Base-by-base conservation (phyloP, 2,329 filamentous ascomycete genomes). In the Drechslera avenae region DNA sequence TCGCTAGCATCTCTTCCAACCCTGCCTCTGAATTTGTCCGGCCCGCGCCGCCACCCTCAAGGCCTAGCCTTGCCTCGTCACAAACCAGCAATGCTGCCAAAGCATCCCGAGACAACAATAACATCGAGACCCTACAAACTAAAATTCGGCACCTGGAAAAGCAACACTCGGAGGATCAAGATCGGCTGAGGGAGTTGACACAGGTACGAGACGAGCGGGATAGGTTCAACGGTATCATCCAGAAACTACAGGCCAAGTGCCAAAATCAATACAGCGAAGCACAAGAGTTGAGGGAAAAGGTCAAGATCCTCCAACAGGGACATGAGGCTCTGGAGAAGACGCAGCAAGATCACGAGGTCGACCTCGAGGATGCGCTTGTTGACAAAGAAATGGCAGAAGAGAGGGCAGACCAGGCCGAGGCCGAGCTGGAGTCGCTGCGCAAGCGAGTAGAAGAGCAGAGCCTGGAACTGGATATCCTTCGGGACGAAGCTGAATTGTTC, bases 361-460 rank as follows among this genome's bases (percentile, higher is more conserved):
- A 89, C 5, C 77, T 97, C 66, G 94, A 99, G 74, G 84, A 94
- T 74, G 91, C 91, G 5, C 88, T 90, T 0, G 78, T 99, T 19
- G 94, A 99, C 69, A 86, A 90, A 36, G 93, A 99, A 73, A 96
- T 97, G 89, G 94, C 94, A 0, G 92, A 99, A 73, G 93, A 97
- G 74, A 91, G 86, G 35, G 88, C 90, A 0, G 94, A 97, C 60
- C 85, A 88, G 14, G 79, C 88, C 42, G 94, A 91, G 70, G 82
- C 84, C 1, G 92, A 99, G 67, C 78, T 95, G 18, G 89, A 96
- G 31, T 82, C 85, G 2, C 73, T 96, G 45, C 90, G 90, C 65
- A 77, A 83, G 50, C 91, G 87, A 66, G 76, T 86, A 1, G 92
- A 97, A 71, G 92, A 97, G 72, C 78, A 96, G 6, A 86, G 94